phyloP scores from a whole-genome alignment of 371 early-diverging fungal species.

The Batkoa obscura region DNA sequence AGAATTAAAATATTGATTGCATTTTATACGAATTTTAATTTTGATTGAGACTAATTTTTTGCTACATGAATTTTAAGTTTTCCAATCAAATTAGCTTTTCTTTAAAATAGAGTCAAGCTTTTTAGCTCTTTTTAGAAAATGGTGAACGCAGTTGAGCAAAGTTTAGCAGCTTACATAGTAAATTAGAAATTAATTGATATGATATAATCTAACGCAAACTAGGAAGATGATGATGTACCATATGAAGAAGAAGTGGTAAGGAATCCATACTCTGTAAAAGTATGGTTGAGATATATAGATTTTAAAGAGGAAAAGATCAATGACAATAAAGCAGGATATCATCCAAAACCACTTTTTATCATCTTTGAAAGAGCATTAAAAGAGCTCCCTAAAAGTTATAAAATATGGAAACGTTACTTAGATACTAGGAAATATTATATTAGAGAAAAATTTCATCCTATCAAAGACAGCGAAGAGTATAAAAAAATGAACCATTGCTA shows the following conservation, averaged over 20 bases:
- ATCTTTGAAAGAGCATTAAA: slow-evolving; percentile 77
- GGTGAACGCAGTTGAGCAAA: too few species aligned
- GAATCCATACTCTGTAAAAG: slow-evolving; percentile 56
- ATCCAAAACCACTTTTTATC: slow-evolving; percentile 26
- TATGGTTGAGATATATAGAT: slow-evolving; percentile 81
- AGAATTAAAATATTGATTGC: too few species aligned
- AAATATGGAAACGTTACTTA: slow-evolving; percentile 86
- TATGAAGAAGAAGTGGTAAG: slow-evolving; percentile 84
- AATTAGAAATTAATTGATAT: too few species aligned
- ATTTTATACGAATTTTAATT: too few species aligned
- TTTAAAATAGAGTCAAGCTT: too few species aligned
- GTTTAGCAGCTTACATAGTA: too few species aligned
- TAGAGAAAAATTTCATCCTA: slow-evolving; percentile 21
- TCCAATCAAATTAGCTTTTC: too few species aligned
- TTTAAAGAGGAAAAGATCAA: slow-evolving; percentile 40
- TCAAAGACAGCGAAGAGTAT: slow-evolving; percentile 30
- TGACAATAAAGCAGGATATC: slow-evolving; percentile 4
- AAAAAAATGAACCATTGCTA: slow-evolving; percentile 46
- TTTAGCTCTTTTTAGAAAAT: too few species aligned
- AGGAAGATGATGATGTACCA: slow-evolving; percentile 45
- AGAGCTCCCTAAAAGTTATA: slow-evolving; percentile 82
- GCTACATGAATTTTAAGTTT: too few species aligned
- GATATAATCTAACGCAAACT: too few species aligned
- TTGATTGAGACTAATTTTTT: too few species aligned
- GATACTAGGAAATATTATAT: slow-evolving; percentile 40